These are phyloP conservation scores for Symbiodinium natans DNA, from an alignment of 73 alveolate species.

Conservation along the genomic window DNA sequence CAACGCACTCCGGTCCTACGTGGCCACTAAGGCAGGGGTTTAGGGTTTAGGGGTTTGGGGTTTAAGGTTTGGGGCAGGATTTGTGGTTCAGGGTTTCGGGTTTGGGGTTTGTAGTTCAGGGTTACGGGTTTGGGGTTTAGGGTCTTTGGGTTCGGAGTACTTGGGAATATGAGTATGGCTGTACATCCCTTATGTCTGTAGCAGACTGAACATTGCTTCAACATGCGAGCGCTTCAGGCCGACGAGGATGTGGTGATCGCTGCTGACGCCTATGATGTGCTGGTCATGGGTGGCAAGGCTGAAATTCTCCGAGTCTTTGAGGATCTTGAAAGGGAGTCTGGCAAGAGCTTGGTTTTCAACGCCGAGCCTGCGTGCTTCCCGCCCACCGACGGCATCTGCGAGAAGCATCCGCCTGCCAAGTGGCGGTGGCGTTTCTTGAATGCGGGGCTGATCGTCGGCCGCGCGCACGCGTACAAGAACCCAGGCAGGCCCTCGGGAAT, in stretches of 20 bases:
- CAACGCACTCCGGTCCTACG: background rate
- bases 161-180: too few relatives aligned
- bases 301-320: background rate
- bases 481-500: background rate
- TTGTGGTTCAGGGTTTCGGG: too few relatives aligned
- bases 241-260: background rate
- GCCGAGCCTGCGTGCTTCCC: constrained; percentile 5
- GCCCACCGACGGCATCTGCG: background rate
- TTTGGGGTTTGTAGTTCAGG: too few relatives aligned
- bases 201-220: too few relatives aligned
- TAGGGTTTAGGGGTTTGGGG: too few relatives aligned
- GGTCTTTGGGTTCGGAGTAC: too few relatives aligned
- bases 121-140: too few relatives aligned
- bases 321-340: background rate
- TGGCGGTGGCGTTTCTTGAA: constrained; percentile 15
- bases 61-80: too few relatives aligned
- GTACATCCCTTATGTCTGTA: too few relatives aligned
- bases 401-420: background rate
- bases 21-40: background rate
- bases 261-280: background rate
- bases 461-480: background rate
- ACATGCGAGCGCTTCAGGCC: too few relatives aligned
- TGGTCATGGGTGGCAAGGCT: background rate
- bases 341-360: background rate
- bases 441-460: background rate